Evolutionary conservation across 257 asterid species (phyloP), one percentile per base, ranked within the genome.

Genomic region (Voacanga thouarsii): DNA sequence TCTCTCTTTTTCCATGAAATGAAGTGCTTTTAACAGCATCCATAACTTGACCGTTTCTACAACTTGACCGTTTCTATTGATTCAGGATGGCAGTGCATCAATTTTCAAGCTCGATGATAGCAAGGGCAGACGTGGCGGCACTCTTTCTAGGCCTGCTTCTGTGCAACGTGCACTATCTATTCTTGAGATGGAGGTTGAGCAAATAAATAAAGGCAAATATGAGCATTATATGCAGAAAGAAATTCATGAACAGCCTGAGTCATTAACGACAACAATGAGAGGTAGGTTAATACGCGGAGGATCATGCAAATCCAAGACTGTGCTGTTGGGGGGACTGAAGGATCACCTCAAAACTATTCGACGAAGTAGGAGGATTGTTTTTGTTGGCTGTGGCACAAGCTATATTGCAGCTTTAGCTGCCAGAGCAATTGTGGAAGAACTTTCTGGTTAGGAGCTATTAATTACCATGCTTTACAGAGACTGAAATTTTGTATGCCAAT

Each of bases 151-250:
- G 74, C 94, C 96, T 33, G 90, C 97, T 74, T 93, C 97, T 72
- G 97, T 95, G 80, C 89, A 95, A 84, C 96, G 98, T 78, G 99
- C 99, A 56, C 84, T 95, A 49, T 95, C 99, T 75, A 87, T 91
- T 81, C 94, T 95, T 56, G 96, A 93, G 83, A 90, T 95, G 98
- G 99, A 95, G 86, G 99, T 93, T 74, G 97, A 95, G 85, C 99
- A 93, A 88, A 91, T 95, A 83, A 93, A 95, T 68, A 95, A 93
- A 89, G 99, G 99, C 61, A 93, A 89, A 57, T 95, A 93, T 67
- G 96, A 95, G 82, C 97, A 95, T 80, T 95, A 95, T 84, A 95
- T 95, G 99, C 97, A 95, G 88, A 95, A 95, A 86, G 99, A 95
- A 85, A 95, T 95, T 83, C 99, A 95, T 10, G 99, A 95, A 86